Percentiles rank a stretch among this genome's conserved stretches.
phyloP scores from a whole-genome alignment of 768 basidiomycete species.

The Pulveroboletus frians region DNA sequence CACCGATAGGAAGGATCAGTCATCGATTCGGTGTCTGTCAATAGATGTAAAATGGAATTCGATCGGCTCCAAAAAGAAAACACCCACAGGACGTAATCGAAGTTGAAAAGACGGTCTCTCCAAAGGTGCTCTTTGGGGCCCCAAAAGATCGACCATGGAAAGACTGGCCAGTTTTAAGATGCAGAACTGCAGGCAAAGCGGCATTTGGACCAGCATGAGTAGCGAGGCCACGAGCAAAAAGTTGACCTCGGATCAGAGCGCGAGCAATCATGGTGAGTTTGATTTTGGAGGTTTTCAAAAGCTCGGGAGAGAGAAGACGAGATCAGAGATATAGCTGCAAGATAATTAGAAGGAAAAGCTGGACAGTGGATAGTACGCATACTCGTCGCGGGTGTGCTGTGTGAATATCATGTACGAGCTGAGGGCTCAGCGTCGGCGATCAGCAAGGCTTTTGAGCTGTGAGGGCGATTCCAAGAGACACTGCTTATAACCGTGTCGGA shows the following conservation, averaged over 20 bases:
- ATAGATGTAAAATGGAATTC: slow-evolving; percentile 8
- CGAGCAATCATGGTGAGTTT: slow-evolving; percentile 52
- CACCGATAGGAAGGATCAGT: slow-evolving; percentile 98
- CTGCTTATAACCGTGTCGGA: slow-evolving; percentile 7
- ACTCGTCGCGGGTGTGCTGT: slow-evolving; percentile 88
- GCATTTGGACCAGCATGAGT: slow-evolving; percentile 52
- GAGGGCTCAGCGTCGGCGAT: slow-evolving; percentile 10
- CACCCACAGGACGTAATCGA: slow-evolving; percentile 94
- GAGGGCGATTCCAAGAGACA: background rate
- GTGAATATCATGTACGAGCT: slow-evolving; percentile 73
- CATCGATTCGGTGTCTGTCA: slow-evolving; percentile 97
- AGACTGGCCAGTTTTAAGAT: slow-evolving; percentile 91
- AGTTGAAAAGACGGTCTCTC: slow-evolving; percentile 98
- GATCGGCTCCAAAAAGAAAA: background rate
- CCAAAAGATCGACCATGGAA: slow-evolving; percentile 91
- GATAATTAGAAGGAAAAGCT: slow-evolving; percentile 19
- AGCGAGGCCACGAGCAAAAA: slow-evolving; percentile 56
- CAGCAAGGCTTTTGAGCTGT: background rate
- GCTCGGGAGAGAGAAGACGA: slow-evolving; percentile 72
- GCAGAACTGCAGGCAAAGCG: slow-evolving; percentile 72
- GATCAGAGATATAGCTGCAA: slow-evolving; percentile 81
- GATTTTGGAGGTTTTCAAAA: slow-evolving; percentile 25
- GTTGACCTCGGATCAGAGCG: slow-evolving; percentile 44
- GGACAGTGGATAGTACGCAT: slow-evolving; percentile 24
- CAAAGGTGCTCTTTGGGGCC: slow-evolving; percentile 78